Percentiles rank a stretch among this genome's conserved stretches.
Evolutionary conservation across 2,329 filamentous ascomycete species (phyloP).

Genomic region (Aspergillus ruber): DNA sequence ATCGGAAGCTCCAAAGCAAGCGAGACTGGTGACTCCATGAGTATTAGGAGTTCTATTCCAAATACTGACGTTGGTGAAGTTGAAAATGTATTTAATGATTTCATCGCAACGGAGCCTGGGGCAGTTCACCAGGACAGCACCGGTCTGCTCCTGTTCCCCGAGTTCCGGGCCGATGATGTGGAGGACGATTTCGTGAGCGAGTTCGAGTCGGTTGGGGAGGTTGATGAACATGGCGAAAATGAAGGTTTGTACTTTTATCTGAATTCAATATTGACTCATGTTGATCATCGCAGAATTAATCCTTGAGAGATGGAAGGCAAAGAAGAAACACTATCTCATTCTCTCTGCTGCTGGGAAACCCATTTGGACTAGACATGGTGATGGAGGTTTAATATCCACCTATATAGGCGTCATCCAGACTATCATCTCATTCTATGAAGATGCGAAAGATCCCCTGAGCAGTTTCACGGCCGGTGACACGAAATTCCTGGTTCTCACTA

Average conservation of each 20-base stretch:
- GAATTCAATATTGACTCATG: not conserved
- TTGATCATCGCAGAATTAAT: slow-evolving; percentile 35
- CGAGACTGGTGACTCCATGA: slow-evolving; percentile 45
- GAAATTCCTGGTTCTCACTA: slow-evolving; percentile 76
- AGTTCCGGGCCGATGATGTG: slow-evolving; percentile 42
- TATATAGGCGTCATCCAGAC: slow-evolving; percentile 96
- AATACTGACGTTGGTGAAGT: slow-evolving; percentile 61
- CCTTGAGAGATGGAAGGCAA: slow-evolving; percentile 74
- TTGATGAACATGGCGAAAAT: slow-evolving; percentile 47
- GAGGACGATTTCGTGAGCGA: slow-evolving; percentile 67
- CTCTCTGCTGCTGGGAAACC: slow-evolving; percentile 94
- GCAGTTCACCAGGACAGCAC: slow-evolving; percentile 35
- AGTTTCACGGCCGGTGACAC: slow-evolving; percentile 82
- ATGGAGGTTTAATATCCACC: slow-evolving; percentile 80
- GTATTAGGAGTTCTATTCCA: slow-evolving; percentile 46
- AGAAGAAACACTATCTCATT: slow-evolving; percentile 95
- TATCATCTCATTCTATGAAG: slow-evolving; percentile 94
- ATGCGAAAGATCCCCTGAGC: slow-evolving; percentile 66
- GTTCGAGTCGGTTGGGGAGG: slow-evolving; percentile 64
- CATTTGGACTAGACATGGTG: slow-evolving; percentile 92
- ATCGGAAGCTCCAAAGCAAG: slow-evolving; percentile 43
- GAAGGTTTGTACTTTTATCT: slow-evolving; percentile 42
- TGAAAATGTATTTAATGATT: slow-evolving; percentile 73
- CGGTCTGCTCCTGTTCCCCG: slow-evolving; percentile 27
- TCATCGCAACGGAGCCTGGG: slow-evolving; percentile 42